These are phyloP conservation scores for Cylindrotheca closterium DNA, from an alignment of 108 stramenopile genomes.

Conservation along the genomic window DNA sequence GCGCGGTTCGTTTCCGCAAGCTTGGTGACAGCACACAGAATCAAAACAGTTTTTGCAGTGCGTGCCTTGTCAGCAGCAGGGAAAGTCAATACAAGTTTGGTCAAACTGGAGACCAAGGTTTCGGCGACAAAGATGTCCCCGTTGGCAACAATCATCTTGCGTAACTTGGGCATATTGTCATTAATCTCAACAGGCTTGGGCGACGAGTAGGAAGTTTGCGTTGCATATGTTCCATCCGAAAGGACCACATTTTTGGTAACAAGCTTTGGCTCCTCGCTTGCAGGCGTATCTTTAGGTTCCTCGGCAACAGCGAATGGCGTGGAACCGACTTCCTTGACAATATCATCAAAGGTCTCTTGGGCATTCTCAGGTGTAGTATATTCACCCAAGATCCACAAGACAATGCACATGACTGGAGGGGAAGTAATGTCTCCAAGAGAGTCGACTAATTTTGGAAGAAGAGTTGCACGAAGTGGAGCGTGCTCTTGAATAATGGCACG, in stretches of 20 bases:
- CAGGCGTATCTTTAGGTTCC: slow-evolving; percentile 54
- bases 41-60: slow-evolving; percentile 71
- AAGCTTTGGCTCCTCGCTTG: slow-evolving; percentile 68
- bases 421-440: slow-evolving; percentile 82
- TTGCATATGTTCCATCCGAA: slow-evolving; percentile 98
- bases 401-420: slow-evolving; percentile 91
- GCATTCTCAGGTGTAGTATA: slow-evolving; percentile 77
- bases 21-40: slow-evolving; percentile 88
- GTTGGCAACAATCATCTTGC: slow-evolving; percentile 81
- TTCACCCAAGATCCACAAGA: slow-evolving; percentile 99
- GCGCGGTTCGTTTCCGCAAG: slow-evolving; percentile 65
- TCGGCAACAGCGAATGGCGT: slow-evolving; percentile 74
- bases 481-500: slow-evolving; percentile 97
- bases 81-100: slow-evolving; percentile 90
- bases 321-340: slow-evolving; percentile 75
- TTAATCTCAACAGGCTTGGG: slow-evolving; percentile 41
- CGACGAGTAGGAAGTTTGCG: slow-evolving; percentile 86
- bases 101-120: slow-evolving; percentile 81
- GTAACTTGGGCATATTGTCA: slow-evolving; percentile 75
- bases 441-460: slow-evolving; percentile 88
- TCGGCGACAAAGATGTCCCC: slow-evolving; percentile 96
- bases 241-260: slow-evolving; percentile 96
- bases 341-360: slow-evolving; percentile 74
- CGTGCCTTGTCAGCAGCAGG: slow-evolving; percentile 71
- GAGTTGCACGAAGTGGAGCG: slow-evolving; percentile 79